Conservation (phyloP, 2,329 filamentous ascomycete species). For the Trichoderma lentiforme region DNA sequence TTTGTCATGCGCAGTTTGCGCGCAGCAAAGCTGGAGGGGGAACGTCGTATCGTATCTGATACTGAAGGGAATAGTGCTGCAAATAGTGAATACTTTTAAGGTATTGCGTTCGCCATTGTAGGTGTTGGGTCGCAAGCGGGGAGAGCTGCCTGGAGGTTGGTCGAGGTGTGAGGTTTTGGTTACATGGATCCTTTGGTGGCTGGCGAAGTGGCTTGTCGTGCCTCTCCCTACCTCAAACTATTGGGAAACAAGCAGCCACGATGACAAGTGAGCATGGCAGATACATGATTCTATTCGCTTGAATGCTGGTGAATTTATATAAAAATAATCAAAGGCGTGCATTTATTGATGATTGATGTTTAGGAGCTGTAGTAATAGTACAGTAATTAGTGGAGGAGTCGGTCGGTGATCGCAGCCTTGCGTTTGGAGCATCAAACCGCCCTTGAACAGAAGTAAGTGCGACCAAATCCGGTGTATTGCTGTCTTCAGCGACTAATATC, state of each 20-base stretch:
- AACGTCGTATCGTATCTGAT: neutral
- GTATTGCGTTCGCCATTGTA: constrained; percentile 1
- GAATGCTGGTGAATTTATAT: neutral
- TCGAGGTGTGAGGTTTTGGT: neutral
- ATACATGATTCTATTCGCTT: neutral
- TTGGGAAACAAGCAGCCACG: neutral
- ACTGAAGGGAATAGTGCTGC: too few species aligned
- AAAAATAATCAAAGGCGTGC: neutral
- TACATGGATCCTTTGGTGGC: neutral
- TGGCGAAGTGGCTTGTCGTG: neutral
- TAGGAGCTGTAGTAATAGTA: neutral
- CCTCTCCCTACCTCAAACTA: neutral
- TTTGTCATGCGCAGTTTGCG: neutral
- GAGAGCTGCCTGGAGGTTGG: neutral
- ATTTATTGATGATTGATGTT: neutral
- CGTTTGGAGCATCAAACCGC: neutral
- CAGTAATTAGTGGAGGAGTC: neutral
- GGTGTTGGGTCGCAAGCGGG: neutral
- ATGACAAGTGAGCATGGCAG: neutral
- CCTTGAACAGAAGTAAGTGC: neutral
- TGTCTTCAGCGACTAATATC: neutral
- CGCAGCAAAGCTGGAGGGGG: neutral
- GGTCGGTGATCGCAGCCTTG: neutral
- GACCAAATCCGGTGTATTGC: neutral
- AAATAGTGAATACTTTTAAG: neutral